A percentile compares a stretch with the other conserved stretches of the same genome.
Evolutionary conservation across 257 asterid species (phyloP).

Genomic region (Penstemon davidsonii): DNA sequence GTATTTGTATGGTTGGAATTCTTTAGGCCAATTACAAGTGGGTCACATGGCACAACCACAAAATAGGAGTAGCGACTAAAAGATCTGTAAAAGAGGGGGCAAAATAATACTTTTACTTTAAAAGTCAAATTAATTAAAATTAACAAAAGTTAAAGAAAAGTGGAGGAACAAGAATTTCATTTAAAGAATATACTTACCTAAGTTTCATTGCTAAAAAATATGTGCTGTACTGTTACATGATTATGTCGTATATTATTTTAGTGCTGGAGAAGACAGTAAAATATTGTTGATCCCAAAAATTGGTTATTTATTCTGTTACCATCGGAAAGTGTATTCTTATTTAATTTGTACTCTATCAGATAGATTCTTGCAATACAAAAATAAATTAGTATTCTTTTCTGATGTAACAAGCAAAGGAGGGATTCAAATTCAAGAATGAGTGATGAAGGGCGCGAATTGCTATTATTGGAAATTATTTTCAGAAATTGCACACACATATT

Average conservation of each 20-base stretch:
- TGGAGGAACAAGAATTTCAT: constrained; percentile 12
- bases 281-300: constrained; percentile 23
- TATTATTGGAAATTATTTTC: no score
- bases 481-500: no score
- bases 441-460: no score
- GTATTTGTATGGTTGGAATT: background rate
- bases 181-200: background rate
- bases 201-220: background rate
- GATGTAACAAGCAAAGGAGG: no score
- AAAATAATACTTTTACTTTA: background rate
- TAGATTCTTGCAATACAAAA: constrained; percentile 29
- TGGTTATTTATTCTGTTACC: constrained; percentile 13
- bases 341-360: constrained; percentile 27
- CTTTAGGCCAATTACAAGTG: constrained; percentile 27
- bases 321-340: constrained; percentile 17
- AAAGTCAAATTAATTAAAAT: constrained; percentile 24
- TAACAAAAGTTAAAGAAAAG: constrained; percentile 5
- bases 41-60: constrained; percentile 36
- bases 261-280: constrained; percentile 22
- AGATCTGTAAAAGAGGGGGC: background rate
- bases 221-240: constrained; percentile 16
- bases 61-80: constrained; percentile 10
- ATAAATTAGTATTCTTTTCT: no score
- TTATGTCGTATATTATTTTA: constrained; percentile 23
- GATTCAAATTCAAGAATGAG: no score